A percentile compares a stretch with the other conserved stretches of the same genome.
phyloP scores from a whole-genome alignment of 2,329 filamentous ascomycete genomes.

The Cytospora piceicola region DNA sequence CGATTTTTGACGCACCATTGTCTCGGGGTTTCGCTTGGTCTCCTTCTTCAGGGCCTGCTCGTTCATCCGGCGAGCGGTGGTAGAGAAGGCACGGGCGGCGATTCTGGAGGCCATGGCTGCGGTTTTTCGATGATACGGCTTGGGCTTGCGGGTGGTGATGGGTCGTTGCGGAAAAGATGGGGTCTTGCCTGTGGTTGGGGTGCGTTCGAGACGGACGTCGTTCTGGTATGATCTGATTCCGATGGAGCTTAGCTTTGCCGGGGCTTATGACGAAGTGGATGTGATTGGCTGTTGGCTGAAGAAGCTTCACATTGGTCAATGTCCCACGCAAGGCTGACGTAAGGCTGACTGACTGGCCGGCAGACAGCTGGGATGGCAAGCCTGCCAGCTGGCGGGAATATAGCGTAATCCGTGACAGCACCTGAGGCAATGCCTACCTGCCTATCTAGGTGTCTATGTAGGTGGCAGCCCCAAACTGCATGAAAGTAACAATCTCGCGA shows the following conservation, averaged over 20 bases:
- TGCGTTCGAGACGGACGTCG: conserved; percentile 21
- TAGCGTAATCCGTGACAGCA: neutral
- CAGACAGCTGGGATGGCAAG: neutral
- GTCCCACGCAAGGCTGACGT: conserved; percentile 20
- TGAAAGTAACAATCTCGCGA: conserved; percentile 1
- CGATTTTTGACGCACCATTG: conserved; percentile 47
- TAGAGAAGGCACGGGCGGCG: conserved; percentile 60
- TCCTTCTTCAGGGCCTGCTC: conserved; percentile 59
- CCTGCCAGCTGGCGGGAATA: conserved; percentile 3
- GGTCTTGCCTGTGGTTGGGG: conserved; percentile 26
- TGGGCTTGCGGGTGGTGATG: conserved; percentile 10
- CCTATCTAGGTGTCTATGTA: neutral
- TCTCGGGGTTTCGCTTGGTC: conserved; percentile 59
- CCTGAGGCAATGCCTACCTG: neutral
- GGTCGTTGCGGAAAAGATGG: conserved; percentile 28
- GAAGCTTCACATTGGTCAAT: conserved; percentile 24
- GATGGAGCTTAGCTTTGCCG: conserved; percentile 18
- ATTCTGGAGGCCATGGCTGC: conserved; percentile 60
- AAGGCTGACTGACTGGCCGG: conserved; percentile 1
- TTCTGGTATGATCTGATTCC: conserved; percentile 26
- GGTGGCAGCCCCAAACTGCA: neutral
- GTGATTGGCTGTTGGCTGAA: conserved; percentile 18
- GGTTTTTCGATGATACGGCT: conserved; percentile 29
- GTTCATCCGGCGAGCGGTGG: conserved; percentile 55
- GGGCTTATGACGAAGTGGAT: conserved; percentile 24